Evolutionary conservation across 768 basidiomycete genomes (phyloP).

Genomic region (Phylloporus arenicola): DNA sequence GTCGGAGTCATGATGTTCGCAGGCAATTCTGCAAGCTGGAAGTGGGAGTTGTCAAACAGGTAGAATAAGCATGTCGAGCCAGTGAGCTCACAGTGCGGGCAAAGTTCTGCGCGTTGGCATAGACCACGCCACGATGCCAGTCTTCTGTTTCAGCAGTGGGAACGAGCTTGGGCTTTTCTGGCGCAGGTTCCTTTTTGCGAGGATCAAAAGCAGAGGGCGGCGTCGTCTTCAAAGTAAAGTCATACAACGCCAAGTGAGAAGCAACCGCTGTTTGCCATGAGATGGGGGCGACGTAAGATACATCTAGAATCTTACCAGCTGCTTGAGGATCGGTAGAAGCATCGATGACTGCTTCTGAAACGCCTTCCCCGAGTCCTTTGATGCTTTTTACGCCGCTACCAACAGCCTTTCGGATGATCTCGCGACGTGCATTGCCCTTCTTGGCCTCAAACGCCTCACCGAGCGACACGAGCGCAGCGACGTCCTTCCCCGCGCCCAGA

Average conservation of each 20-base stretch:
- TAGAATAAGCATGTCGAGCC: neutral
- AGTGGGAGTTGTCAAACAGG: conserved; percentile 22
- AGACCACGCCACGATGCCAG: conserved; percentile 71
- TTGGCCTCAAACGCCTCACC: conserved; percentile 50
- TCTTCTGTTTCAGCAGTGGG: conserved; percentile 44
- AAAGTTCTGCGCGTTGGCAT: conserved; percentile 74
- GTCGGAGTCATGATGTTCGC: conserved; percentile 86
- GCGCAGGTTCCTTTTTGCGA: conserved; percentile 45
- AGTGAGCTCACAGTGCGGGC: conserved; percentile 57
- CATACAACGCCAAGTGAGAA: conserved; percentile 67
- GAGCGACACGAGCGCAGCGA: conserved; percentile 54
- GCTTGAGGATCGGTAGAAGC: conserved; percentile 68
- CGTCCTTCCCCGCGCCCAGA: conserved; percentile 34
- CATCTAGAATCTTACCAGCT: conserved; percentile 43
- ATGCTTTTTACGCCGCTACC: conserved; percentile 70
- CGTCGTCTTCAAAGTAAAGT: conserved; percentile 74
- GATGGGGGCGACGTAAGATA: neutral
- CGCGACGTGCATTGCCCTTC: conserved; percentile 45
- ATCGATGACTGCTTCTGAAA: conserved; percentile 61
- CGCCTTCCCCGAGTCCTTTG: conserved; percentile 52
- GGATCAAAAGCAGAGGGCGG: conserved; percentile 64
- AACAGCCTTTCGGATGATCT: conserved; percentile 64
- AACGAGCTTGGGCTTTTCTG: conserved; percentile 45
- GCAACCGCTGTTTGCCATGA: conserved; percentile 54
- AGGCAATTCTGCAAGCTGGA: conserved; percentile 76